Conservation (phyloP, 768 basidiomycete genomes). For the Psilocybe cubensis region DNA sequence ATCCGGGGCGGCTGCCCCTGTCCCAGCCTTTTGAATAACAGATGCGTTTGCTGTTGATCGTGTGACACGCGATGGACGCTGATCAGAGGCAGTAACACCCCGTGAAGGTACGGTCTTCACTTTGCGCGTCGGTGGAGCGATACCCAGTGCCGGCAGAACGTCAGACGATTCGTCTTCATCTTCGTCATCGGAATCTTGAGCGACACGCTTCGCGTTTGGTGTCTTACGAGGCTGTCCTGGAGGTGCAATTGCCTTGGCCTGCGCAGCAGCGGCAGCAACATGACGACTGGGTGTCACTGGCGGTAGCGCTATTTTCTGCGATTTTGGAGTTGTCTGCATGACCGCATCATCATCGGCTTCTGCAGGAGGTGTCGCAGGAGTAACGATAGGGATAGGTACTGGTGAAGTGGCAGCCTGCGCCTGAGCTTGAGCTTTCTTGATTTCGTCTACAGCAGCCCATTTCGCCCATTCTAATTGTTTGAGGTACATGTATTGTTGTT, state of each 20-base stretch:
- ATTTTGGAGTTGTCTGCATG: slow-evolving; percentile 47
- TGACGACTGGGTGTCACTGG: slow-evolving; percentile 86
- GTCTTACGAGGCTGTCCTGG: slow-evolving; percentile 90
- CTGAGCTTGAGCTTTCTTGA: slow-evolving; percentile 52
- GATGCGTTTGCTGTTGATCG: slow-evolving; percentile 66
- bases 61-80: slow-evolving; percentile 74
- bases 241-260: slow-evolving; percentile 71
- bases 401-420: slow-evolving; percentile 40
- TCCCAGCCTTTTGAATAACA: slow-evolving; percentile 57
- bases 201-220: slow-evolving; percentile 73
- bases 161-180: slow-evolving; percentile 56
- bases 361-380: slow-evolving; percentile 81
- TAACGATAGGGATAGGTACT: slow-evolving; percentile 48
- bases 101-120: slow-evolving; percentile 46
- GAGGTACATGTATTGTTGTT: slow-evolving; percentile 94
- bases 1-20: slow-evolving; percentile 39
- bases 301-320: slow-evolving; percentile 44
- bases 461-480: slow-evolving; percentile 94
- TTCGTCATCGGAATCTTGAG: slow-evolving; percentile 72
- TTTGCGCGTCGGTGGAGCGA: slow-evolving; percentile 46
- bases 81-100: slow-evolving; percentile 65
- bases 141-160: slow-evolving; percentile 63
- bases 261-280: slow-evolving; percentile 68
- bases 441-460: slow-evolving; percentile 89
- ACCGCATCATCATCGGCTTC: slow-evolving; percentile 67